These are phyloP conservation scores for Eimeria sp. DNA, from an alignment of 169 alveolate species.

Conservation along the genomic window DNA sequence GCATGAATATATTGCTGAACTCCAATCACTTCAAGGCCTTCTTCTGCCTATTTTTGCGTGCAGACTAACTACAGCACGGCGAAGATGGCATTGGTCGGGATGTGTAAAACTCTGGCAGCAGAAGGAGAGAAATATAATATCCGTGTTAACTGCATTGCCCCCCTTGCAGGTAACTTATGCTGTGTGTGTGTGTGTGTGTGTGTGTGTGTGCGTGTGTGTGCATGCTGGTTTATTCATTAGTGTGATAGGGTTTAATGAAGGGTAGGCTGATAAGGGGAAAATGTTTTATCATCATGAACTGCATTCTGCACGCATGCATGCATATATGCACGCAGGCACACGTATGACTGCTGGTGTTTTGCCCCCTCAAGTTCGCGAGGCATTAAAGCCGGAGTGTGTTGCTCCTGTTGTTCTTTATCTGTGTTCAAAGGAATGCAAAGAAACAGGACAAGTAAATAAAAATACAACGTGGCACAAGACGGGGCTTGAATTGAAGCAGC, in stretches of 20 bases:
- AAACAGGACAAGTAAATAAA: slow-evolving; percentile 71
- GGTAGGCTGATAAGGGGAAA: too few relatives aligned
- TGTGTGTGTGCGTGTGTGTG: too few relatives aligned
- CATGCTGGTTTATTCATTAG: too few relatives aligned
- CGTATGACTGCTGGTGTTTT: slow-evolving; percentile 87
- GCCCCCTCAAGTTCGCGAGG: slow-evolving; percentile 88
- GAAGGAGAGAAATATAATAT: slow-evolving; percentile 84
- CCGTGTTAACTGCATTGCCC: slow-evolving; percentile 82
- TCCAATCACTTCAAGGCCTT: not conserved
- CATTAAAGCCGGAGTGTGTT: slow-evolving; percentile 91
- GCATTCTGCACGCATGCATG: not conserved
- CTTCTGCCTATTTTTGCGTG: not conserved
- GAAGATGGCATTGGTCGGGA: slow-evolving; percentile 85
- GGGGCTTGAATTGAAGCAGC: too few relatives aligned
- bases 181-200: too few relatives aligned
- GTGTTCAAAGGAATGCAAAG: slow-evolving; percentile 89
- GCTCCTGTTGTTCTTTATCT: slow-evolving; percentile 93
- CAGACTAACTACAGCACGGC: slow-evolving; percentile 87
- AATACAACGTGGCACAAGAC: too few relatives aligned
- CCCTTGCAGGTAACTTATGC: slow-evolving; percentile 74
- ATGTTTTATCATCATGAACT: too few relatives aligned
- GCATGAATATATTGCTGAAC: not conserved
- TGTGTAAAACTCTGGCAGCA: slow-evolving; percentile 79
- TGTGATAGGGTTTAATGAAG: too few relatives aligned
- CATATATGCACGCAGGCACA: slow-evolving; percentile 56